Conservation (phyloP, 2,329 filamentous ascomycete genomes). For the Herpotrichia juniperi region DNA sequence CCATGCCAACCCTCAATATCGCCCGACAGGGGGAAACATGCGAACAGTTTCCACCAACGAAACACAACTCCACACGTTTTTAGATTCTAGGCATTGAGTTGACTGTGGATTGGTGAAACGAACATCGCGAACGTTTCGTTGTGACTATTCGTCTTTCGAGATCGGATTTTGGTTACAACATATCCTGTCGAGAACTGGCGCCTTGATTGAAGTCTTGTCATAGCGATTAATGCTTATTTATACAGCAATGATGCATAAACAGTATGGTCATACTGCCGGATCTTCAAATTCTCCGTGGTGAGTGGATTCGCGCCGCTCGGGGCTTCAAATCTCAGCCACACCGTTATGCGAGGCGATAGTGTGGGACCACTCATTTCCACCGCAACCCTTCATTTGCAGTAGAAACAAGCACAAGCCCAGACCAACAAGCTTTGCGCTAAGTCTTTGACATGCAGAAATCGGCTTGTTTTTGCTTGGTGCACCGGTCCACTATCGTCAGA, state of each 20-base stretch:
- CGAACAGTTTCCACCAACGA: slow-evolving; percentile 2
- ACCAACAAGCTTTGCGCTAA: slow-evolving; percentile 28
- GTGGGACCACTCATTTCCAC: slow-evolving; percentile 23
- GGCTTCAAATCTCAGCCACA: background rate
- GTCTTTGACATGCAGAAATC: slow-evolving; percentile 1
- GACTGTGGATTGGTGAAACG: background rate
- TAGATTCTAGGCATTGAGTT: background rate
- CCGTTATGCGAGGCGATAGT: background rate
- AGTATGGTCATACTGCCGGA: background rate
- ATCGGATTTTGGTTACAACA: background rate
- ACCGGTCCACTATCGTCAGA: slow-evolving; percentile 18
- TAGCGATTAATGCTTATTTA: background rate
- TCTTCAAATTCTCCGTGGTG: background rate
- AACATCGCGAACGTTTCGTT: background rate
- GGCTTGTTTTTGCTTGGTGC: background rate
- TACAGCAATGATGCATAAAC: background rate
- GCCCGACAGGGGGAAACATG: background rate
- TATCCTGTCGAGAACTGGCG: background rate
- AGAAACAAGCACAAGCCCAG: slow-evolving; percentile 33
- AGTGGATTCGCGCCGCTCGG: background rate
- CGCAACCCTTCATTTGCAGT: slow-evolving; percentile 26
- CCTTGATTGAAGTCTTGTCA: background rate
- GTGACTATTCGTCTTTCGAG: background rate
- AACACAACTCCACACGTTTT: background rate
- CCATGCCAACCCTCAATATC: slow-evolving; percentile 2